These are phyloP conservation scores for Fragilaria radians DNA, from an alignment of 108 stramenopile species.

Conservation along the genomic window DNA sequence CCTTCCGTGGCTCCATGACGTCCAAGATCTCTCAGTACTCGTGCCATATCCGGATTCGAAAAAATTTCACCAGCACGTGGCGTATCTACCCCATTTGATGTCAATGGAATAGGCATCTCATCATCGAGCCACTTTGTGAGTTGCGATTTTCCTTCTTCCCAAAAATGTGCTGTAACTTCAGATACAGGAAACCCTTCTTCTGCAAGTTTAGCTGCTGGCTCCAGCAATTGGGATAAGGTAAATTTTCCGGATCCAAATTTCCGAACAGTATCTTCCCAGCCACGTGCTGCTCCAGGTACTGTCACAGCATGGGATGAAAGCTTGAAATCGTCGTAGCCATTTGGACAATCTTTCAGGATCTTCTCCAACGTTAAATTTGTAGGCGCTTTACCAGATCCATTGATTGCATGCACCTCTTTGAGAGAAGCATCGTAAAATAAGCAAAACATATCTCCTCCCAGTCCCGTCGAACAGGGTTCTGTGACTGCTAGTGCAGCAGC, in stretches of 20 bases:
- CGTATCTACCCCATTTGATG: slow-evolving; percentile 40
- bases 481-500: slow-evolving; percentile 70
- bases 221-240: slow-evolving; percentile 71
- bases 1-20: slow-evolving; percentile 68
- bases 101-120: slow-evolving; percentile 43
- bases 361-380: slow-evolving; percentile 52
- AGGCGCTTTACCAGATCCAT: slow-evolving; percentile 83
- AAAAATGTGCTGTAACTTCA: slow-evolving; percentile 78
- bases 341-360: slow-evolving; percentile 19
- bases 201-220: slow-evolving; percentile 87
- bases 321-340: slow-evolving; percentile 12
- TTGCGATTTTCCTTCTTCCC: slow-evolving; percentile 56
- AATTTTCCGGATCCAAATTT: slow-evolving; percentile 70
- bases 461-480: slow-evolving; percentile 65
- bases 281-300: slow-evolving; percentile 94
- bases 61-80: slow-evolving; percentile 77
- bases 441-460: slow-evolving; percentile 79
- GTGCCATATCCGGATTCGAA: slow-evolving; percentile 81
- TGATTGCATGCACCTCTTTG: slow-evolving; percentile 62
- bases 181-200: slow-evolving; percentile 90
- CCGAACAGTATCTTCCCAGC: slow-evolving; percentile 76
- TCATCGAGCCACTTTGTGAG: slow-evolving; percentile 58
- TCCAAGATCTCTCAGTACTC: slow-evolving; percentile 76
- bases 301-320: slow-evolving; percentile 78
- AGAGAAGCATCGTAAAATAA: slow-evolving; percentile 80